Evolutionary conservation across 106 monocot species (phyloP), one percentile per base, ranked within the genome.

Genomic region (Cymbidium sinense): DNA sequence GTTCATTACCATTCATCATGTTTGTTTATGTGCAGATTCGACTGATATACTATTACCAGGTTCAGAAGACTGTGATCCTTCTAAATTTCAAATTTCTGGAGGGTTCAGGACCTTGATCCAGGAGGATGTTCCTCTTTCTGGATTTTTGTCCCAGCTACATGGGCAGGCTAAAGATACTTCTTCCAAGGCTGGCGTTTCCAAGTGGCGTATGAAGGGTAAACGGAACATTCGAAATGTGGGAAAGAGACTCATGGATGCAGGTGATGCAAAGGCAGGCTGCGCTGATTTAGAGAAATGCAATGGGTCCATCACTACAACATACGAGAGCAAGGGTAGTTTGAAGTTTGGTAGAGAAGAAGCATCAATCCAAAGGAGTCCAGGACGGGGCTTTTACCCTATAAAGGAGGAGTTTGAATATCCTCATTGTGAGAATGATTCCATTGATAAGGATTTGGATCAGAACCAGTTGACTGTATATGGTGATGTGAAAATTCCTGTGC

Each of bases 121-220:
- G 13, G 73, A 50, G 79, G 82, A 86, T 3, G 18, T 81, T 67
- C 74, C 81, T 28, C 58, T 58, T 44, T 77, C 79, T 70, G 62
- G 27, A 74, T 77, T 55, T 43, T 72, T 80, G 10, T 69, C 31
- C 50, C 51, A 50, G n/a, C 64, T 81, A 31, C 50, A 71, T 73
- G 82, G 81, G 31, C 79, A 79, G 20, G 28, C 47, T 77, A 84
- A 31, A 18, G 79, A 82, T 76, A 82, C 33, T 67, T 80, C 82
- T 55, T 70, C 81, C 64, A 86, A 86, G 18, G 29, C 37, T 18
- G 83, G 88, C 34, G 87, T 93, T 64, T 93, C 90, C 44, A 90
- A 85, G 77, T 96, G 96, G 96, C 82, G 89, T 70, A 81, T 93
- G 84, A 96, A 96, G 82, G 91, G 96, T 19, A 96, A 93, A 73